These are phyloP conservation scores for Papiliotrema terrestris DNA, from an alignment of 1,284 basidiomycete species.

Conservation along the genomic window DNA sequence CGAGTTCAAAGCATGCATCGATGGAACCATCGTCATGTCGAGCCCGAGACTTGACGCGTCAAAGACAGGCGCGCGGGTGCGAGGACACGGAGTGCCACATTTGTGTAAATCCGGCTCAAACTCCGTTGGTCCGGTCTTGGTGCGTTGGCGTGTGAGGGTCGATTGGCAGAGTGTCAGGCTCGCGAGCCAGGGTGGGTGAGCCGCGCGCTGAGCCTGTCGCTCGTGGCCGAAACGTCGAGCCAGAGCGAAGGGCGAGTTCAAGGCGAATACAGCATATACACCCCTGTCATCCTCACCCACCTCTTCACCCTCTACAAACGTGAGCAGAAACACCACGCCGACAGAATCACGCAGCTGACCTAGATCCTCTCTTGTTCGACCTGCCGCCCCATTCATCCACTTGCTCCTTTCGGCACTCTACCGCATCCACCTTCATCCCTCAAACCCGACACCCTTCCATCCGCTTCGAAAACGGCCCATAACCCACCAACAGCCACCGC, in stretches of 20 bases:
- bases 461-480: not conserved
- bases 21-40: not conserved
- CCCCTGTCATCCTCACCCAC: not conserved
- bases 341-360: no score
- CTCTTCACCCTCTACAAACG: no score
- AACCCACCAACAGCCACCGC: not conserved
- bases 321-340: no score
- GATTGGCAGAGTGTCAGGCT: no score
- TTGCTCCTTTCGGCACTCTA: not conserved
- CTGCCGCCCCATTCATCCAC: not conserved
- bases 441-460: not conserved
- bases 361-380: no score
- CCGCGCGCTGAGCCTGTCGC: no score
- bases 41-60: not conserved
- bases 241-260: not conserved
- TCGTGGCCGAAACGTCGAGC: no score
- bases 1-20: not conserved
- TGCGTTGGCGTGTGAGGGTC: no score
- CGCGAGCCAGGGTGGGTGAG: no score
- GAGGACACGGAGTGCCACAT: constrained; percentile 8
- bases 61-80: constrained; percentile 4
- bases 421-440: not conserved
- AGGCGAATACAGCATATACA: not conserved
- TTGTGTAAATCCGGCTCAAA: not conserved
- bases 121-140: not conserved